A percentile compares a stretch with the other conserved stretches of the same genome.
These are phyloP conservation scores for Beauveria varroae DNA, from an alignment of 2,329 filamentous ascomycete species.

Conservation along the genomic window DNA sequence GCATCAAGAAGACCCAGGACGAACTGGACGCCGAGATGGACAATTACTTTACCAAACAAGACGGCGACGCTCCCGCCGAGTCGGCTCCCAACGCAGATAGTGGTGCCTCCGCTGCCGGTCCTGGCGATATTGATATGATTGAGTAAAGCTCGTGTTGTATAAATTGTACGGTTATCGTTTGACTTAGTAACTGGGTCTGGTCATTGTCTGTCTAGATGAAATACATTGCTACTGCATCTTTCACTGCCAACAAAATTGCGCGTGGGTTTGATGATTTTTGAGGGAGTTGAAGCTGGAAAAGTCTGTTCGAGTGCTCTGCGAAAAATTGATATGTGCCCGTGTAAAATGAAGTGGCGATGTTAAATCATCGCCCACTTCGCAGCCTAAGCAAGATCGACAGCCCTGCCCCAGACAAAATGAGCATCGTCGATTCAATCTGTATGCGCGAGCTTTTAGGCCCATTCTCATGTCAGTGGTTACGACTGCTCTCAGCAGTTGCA, in stretches of 20 bases:
- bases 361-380: background rate
- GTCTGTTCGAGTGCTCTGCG: no score
- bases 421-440: no score
- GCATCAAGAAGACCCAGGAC: constrained; percentile 78
- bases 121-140: constrained; percentile 64
- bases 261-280: background rate
- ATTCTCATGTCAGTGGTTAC: no score
- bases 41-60: constrained; percentile 66
- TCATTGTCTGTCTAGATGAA: background rate
- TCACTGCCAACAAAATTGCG: background rate
- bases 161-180: background rate
- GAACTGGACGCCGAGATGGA: constrained; percentile 96
- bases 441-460: no score
- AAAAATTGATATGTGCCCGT: no score
- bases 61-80: constrained; percentile 27
- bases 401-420: background rate
- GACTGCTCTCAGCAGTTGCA: no score
- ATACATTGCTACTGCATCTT: background rate
- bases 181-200: background rate
- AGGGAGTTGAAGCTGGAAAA: background rate
- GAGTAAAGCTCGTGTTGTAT: constrained; percentile 32
- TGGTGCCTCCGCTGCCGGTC: constrained; percentile 18
- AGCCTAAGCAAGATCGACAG: background rate
- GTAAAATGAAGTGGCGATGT: background rate
- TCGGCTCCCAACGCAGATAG: constrained; percentile 21